Evolutionary conservation across 2,329 filamentous ascomycete genomes (phyloP), one percentile per base, ranked within the genome.

Genomic region (Xylaria sp.): DNA sequence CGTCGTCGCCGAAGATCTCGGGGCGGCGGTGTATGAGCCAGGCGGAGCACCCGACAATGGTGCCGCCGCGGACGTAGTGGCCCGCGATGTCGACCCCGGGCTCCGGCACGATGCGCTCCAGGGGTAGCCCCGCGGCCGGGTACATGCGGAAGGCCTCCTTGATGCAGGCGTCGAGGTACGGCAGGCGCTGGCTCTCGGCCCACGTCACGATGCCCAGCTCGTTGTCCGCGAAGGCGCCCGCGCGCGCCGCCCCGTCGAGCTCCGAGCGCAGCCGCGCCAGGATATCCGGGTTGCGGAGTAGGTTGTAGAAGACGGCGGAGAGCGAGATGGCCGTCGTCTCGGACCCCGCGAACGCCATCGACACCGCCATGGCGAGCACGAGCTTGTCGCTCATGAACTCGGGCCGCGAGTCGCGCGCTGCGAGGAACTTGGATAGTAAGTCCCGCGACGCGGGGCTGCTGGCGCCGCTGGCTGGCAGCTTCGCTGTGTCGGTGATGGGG

Each of bases 261-360:
- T 94, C 92, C 1, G 80, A 73, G 74, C 87, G 85, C 63, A 93
- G 81, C 47, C 84, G 85, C 2, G 78, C 75, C 69, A 92, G 86
- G 16, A 84, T 84, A 0, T 72, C 44, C 0, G 90, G 89, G 73
- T 89, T 87, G 75, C 90, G 90, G 42, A 94, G 83, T 3, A 94
- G 81, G 78, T 89, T 90, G 80, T 94, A 94, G 75, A 95, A 92
- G 0, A 94, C 86, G 6, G 89, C 85, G 5, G 87, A 87, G 0
- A 94, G 84, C 6, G 87, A 89, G 75, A 94, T 94, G 47, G 91
- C 92, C 0, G 92, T 95, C 0, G 92, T 95, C 79, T 96, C 93
- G 1, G 88, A 91, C 3, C 92, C 92, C 0, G 93, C 93, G 73
- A 92, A 88, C 0, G 86, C 86, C 90, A 92, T 92, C 66, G 85